Conservation (phyloP, 148 eudicot genomes). For the Vaccinium myrtillus region DNA sequence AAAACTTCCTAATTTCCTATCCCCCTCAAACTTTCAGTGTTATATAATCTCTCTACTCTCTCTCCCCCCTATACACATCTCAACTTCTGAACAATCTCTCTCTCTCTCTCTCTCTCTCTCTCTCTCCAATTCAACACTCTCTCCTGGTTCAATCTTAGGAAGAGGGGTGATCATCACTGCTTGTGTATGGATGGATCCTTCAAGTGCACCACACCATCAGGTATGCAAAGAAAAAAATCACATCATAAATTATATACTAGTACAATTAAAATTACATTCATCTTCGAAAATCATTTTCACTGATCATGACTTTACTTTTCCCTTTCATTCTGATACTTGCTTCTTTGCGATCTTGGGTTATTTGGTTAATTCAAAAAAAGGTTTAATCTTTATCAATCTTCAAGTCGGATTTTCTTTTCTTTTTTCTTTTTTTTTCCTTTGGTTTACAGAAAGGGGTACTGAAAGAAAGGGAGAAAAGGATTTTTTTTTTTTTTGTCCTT, state of each 20-base stretch:
- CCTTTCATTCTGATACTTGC: neutral
- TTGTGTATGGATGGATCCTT: constrained; percentile 42
- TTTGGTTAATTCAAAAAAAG: neutral
- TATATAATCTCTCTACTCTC: neutral
- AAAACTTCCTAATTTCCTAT: neutral
- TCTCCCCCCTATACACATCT: neutral
- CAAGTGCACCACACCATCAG: constrained; percentile 36
- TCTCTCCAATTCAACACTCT: constrained; percentile 1
- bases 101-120: neutral
- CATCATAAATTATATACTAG: neutral
- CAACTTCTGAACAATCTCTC: neutral
- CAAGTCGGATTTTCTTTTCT: neutral
- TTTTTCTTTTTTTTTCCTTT: neutral
- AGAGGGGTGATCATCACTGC: neutral
- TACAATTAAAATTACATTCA: neutral
- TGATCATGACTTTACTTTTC: constrained; percentile 1
- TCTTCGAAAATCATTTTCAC: neutral
- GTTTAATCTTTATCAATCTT: neutral
- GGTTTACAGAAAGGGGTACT: constrained; percentile 1
- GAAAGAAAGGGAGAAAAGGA: constrained; percentile 11
- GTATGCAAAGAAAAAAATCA: constrained; percentile 15
- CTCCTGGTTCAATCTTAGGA: neutral
- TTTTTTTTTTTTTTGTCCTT: neutral
- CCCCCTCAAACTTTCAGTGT: neutral
- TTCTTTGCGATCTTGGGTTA: neutral